Percentiles rank a stretch among this genome's conserved stretches.
These are phyloP conservation scores for Physcia stellaris DNA, from an alignment of 495 filamentous ascomycete genomes.

Conservation along the genomic window DNA sequence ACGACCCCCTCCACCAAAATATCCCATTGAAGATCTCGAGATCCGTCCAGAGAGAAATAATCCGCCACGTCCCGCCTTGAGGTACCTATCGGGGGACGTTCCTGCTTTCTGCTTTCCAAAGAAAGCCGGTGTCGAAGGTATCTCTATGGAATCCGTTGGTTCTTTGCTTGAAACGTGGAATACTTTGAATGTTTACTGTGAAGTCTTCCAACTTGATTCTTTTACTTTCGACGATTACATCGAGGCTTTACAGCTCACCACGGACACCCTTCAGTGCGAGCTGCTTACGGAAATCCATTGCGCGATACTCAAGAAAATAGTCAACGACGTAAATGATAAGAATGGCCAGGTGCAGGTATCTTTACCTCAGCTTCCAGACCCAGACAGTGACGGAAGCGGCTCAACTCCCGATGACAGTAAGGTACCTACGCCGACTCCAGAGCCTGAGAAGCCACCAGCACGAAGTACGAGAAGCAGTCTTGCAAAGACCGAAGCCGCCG, in stretches of 20 bases:
- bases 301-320: slow-evolving; percentile 74
- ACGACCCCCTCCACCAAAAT: slow-evolving; percentile 71
- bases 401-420: slow-evolving; percentile 33
- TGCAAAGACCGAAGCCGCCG: slow-evolving; percentile 63
- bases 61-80: slow-evolving; percentile 54
- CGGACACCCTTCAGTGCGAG: slow-evolving; percentile 67
- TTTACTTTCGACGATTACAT: slow-evolving; percentile 97
- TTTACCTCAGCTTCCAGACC: slow-evolving; percentile 60
- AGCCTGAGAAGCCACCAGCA: slow-evolving; percentile 49
- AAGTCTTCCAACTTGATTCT: slow-evolving; percentile 83
- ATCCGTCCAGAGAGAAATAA: slow-evolving; percentile 47
- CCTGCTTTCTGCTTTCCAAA: slow-evolving; percentile 20
- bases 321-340: slow-evolving; percentile 53
- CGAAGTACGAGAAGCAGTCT: slow-evolving; percentile 76
- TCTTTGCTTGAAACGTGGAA: slow-evolving; percentile 83
- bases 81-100: slow-evolving; percentile 55
- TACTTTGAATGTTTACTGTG: slow-evolving; percentile 89
- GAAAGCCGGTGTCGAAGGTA: slow-evolving; percentile 24
- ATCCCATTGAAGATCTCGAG: slow-evolving; percentile 89
- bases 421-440: slow-evolving; percentile 39
- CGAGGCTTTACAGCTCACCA: slow-evolving; percentile 70
- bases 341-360: slow-evolving; percentile 67
- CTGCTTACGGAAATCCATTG: slow-evolving; percentile 87
- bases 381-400: slow-evolving; percentile 46
- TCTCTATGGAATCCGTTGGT: slow-evolving; percentile 69